A percentile compares a stretch with the other conserved stretches of the same genome.
These are phyloP conservation scores for Auriscalpium vulgare DNA, from an alignment of 768 basidiomycete genomes.

Conservation along the genomic window DNA sequence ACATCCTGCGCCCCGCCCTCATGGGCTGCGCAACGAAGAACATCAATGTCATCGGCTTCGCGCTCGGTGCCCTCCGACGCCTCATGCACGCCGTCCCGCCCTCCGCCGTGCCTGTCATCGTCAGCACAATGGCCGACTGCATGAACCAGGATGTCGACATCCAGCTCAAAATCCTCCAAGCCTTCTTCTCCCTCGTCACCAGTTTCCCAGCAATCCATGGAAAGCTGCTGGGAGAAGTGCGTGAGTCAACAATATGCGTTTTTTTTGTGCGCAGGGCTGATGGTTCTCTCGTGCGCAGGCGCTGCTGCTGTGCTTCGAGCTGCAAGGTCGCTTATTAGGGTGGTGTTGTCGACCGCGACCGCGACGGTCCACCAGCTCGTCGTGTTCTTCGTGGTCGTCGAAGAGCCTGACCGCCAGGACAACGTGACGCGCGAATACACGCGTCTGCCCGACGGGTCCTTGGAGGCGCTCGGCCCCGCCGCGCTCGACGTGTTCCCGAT, in stretches of 20 bases:
- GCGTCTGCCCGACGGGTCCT: constrained; percentile 63
- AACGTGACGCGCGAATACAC: constrained; percentile 20
- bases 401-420: constrained; percentile 57
- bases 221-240: constrained; percentile 69
- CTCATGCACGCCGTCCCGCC: constrained; percentile 83
- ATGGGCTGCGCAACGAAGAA: no score
- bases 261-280: neutral
- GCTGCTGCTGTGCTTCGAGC: constrained; percentile 83
- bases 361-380: constrained; percentile 92
- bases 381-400: constrained; percentile 96
- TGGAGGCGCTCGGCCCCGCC: constrained; percentile 58
- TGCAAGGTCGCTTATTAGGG: constrained; percentile 91
- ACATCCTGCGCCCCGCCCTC: no score
- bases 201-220: constrained; percentile 82
- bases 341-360: constrained; percentile 94
- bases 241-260: constrained; percentile 19
- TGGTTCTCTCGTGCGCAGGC: constrained; percentile 39
- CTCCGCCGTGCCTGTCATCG: constrained; percentile 68
- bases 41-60: constrained; percentile 91
- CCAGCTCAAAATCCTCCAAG: constrained; percentile 88
- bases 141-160: constrained; percentile 95
- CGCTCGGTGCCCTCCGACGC: constrained; percentile 83
- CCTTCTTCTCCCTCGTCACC: constrained; percentile 82
- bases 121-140: constrained; percentile 83
- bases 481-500: constrained; percentile 81